Evolutionary conservation across 2,329 filamentous ascomycete species (phyloP).

Genomic region (Mariannaea sp.): DNA sequence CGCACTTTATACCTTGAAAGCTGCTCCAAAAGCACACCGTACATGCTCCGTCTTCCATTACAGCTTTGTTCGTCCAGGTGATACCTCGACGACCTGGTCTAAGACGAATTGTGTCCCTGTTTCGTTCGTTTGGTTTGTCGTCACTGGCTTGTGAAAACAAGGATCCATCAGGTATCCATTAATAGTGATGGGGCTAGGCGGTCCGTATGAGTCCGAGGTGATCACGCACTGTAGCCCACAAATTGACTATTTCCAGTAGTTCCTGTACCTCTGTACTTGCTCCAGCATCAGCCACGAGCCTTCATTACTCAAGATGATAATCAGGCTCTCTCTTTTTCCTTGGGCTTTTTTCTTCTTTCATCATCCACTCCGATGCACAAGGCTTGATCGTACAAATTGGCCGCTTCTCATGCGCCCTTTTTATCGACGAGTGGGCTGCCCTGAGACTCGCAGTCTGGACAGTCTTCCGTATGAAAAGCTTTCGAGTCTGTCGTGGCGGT

Average conservation of each 20-base stretch:
- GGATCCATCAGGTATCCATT: too few relatives aligned
- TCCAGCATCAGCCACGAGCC: constrained; percentile 2
- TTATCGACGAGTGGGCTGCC: constrained; percentile 13
- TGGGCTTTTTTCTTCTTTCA: constrained; percentile 5
- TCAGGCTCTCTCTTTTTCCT: constrained; percentile 12
- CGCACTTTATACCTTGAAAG: constrained; percentile 13
- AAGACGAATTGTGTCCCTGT: constrained; percentile 20
- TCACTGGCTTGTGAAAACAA: constrained; percentile 36
- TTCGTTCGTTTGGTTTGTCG: constrained; percentile 27
- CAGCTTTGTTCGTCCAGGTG: constrained; percentile 32
- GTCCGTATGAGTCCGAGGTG: constrained; percentile 25
- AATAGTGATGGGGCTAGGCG: constrained; percentile 35
- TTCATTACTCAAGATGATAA: not conserved
- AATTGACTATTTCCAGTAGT: constrained; percentile 13
- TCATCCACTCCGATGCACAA: not conserved
- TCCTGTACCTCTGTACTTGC: too few relatives aligned
- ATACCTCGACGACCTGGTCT: constrained; percentile 20
- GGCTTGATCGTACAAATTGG: constrained; percentile 24
- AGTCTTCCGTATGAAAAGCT: not conserved
- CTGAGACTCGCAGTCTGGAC: constrained; percentile 6
- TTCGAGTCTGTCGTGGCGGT: constrained; percentile 20
- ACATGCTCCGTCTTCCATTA: constrained; percentile 12
- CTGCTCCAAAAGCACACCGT: too few relatives aligned
- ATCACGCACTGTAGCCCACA: constrained; percentile 31
- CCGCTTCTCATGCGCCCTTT: constrained; percentile 16